These are phyloP conservation scores for Blastobotrys arbuscula DNA, from an alignment of 1,139 yeast species.

Conservation along the genomic window DNA sequence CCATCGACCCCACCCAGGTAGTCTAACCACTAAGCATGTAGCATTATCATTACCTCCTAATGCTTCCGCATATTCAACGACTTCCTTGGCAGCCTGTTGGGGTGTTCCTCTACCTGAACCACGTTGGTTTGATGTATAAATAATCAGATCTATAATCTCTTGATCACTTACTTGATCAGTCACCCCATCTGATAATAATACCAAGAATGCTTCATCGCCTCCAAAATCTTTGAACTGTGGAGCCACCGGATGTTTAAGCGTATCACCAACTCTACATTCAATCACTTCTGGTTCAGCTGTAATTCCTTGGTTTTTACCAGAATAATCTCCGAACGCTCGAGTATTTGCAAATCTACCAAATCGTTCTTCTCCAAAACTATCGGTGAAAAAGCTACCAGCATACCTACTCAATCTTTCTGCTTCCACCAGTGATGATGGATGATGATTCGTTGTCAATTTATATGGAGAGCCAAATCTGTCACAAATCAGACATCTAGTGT, in stretches of 20 bases:
- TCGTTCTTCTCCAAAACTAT: constrained; percentile 90
- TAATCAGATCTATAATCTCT: constrained; percentile 81
- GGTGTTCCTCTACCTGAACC: constrained; percentile 76
- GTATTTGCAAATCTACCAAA: constrained; percentile 85
- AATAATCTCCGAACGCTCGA: constrained; percentile 83
- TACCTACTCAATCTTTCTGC: constrained; percentile 63
- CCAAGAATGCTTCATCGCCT: constrained; percentile 79
- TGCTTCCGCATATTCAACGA: constrained; percentile 75
- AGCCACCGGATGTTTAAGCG: constrained; percentile 17
- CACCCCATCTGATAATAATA: constrained; percentile 81
- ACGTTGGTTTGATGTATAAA: constrained; percentile 58
- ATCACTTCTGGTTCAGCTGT: constrained; percentile 87
- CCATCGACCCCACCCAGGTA: constrained; percentile 95
- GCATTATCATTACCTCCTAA: constrained; percentile 95
- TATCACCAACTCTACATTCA: constrained; percentile 56
- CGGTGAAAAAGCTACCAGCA: constrained; percentile 72
- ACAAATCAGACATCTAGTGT: constrained; percentile 71
- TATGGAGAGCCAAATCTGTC: constrained; percentile 68
- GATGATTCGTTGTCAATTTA: constrained; percentile 73
- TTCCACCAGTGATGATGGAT: constrained; percentile 80
- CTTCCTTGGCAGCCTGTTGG: constrained; percentile 78
- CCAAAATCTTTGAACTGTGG: constrained; percentile 18
- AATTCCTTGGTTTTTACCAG: constrained; percentile 76
- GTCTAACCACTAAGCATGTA: constrained; percentile 72
- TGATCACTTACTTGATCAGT: constrained; percentile 78